Evolutionary conservation across 1,139 yeast species (phyloP).

Genomic region (Magnusiomyces paraingens): DNA sequence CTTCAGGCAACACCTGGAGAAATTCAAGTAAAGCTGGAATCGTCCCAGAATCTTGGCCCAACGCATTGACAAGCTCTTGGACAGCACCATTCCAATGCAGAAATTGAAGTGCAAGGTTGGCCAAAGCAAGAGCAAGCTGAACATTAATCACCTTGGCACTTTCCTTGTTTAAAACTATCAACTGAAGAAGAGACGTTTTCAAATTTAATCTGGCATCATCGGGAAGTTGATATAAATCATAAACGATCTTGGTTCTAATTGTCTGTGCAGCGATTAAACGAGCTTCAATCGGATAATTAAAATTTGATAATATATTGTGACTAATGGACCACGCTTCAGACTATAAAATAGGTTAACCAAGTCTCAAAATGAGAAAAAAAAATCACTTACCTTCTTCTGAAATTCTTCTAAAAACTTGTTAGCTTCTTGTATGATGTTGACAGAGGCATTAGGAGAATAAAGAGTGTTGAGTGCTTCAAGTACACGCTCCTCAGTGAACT

Average conservation of each 20-base stretch:
- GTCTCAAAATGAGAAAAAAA: background rate
- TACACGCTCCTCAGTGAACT: conserved; percentile 19
- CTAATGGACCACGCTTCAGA: conserved; percentile 37
- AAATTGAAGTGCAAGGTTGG: conserved; percentile 75
- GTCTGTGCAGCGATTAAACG: conserved; percentile 89
- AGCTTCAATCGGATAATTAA: conserved; percentile 34
- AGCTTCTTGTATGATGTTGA: conserved; percentile 49
- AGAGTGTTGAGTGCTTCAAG: conserved; percentile 53
- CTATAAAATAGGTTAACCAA: conserved; percentile 18
- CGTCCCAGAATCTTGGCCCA: conserved; percentile 37
- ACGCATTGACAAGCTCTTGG: conserved; percentile 52
- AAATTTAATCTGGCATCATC: conserved; percentile 45
- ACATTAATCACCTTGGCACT: conserved; percentile 57
- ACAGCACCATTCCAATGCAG: conserved; percentile 67
- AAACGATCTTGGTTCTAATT: conserved; percentile 72
- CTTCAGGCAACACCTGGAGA: conserved; percentile 85
- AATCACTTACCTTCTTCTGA: conserved; percentile 54
- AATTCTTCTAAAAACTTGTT: conserved; percentile 65
- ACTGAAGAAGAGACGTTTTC: conserved; percentile 54
- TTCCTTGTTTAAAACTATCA: conserved; percentile 36
- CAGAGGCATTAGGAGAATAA: conserved; percentile 49
- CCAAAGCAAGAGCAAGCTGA: conserved; percentile 73
- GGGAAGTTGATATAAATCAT: conserved; percentile 76
- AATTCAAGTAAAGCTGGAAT: conserved; percentile 60
- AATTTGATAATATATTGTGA: conserved; percentile 29